phyloP scores from a whole-genome alignment of 208 protist genomes.

The Trypanosoma platydactyli region DNA sequence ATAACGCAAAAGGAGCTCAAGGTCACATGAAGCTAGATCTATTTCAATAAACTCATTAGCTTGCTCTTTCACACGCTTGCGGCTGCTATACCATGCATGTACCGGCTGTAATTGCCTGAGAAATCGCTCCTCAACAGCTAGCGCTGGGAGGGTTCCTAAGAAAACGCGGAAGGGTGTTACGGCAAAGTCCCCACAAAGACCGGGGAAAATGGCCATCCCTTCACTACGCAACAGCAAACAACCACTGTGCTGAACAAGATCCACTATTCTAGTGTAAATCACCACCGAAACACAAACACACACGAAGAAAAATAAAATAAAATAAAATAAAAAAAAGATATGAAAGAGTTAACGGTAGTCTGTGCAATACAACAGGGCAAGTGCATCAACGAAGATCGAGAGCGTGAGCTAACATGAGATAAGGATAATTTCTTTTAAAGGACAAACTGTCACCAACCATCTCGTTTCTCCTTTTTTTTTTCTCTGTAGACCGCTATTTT shows the following conservation, averaged over 20 bases:
- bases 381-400: too few species aligned
- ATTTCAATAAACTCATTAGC: constrained; percentile 89
- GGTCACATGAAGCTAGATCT: constrained; percentile 81
- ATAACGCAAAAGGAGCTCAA: constrained; percentile 85
- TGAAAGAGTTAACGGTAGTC: background rate
- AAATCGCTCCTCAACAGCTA: constrained; percentile 76
- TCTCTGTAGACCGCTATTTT: too few species aligned
- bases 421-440: too few species aligned
- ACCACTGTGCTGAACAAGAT: background rate
- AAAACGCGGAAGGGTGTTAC: constrained; percentile 73
- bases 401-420: too few species aligned
- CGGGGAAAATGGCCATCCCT: constrained; percentile 68
- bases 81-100: constrained; percentile 79
- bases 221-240: background rate
- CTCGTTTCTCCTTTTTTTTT: too few species aligned
- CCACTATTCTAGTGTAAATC: background rate
- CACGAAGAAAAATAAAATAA: background rate
- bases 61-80: constrained; percentile 87
- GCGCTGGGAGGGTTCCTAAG: constrained; percentile 68
- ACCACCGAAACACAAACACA: background rate
- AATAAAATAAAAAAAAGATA: constrained; percentile 2
- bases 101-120: constrained; percentile 79
- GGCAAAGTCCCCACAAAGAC: constrained; percentile 80
- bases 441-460: too few species aligned
- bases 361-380: too few species aligned